Conservation (phyloP, 2,329 filamentous ascomycete genomes). For the Aspergillus ruber region DNA sequence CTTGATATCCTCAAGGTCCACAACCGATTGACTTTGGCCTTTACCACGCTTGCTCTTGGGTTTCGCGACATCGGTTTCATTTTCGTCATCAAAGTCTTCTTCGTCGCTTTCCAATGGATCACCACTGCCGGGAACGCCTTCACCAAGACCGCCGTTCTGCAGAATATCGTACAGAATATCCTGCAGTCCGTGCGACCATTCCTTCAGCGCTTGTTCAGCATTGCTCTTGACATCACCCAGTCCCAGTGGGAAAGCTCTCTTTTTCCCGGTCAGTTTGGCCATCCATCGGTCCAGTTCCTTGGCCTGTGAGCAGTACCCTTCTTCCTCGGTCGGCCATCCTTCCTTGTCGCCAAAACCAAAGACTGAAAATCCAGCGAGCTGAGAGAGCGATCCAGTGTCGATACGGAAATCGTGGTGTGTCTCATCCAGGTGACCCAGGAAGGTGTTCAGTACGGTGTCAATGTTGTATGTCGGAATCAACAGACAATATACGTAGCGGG, state of each 20-base stretch:
- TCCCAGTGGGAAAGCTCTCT: constrained; percentile 81
- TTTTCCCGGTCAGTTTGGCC: constrained; percentile 83
- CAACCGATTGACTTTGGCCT: constrained; percentile 43
- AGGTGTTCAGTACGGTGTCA: constrained; percentile 81
- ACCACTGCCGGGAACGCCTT: constrained; percentile 71
- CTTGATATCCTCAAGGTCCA: constrained; percentile 78
- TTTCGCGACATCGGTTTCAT: constrained; percentile 47
- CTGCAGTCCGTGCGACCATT: constrained; percentile 71
- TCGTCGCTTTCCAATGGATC: constrained; percentile 79
- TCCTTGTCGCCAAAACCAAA: constrained; percentile 91
- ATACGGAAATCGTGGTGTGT: constrained; percentile 97
- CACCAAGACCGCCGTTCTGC: constrained; percentile 48
- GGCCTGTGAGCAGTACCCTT: constrained; percentile 90
- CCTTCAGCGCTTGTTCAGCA: constrained; percentile 57
- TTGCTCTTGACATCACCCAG: constrained; percentile 81
- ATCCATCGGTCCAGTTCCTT: constrained; percentile 91
- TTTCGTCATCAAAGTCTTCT: constrained; percentile 58
- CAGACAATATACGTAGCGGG: constrained; percentile 73
- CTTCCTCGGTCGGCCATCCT: constrained; percentile 83
- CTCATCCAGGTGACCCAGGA: constrained; percentile 80
- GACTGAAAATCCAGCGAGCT: constrained; percentile 77
- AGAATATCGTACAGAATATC: constrained; percentile 60
- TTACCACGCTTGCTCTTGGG: constrained; percentile 43
- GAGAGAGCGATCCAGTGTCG: constrained; percentile 74
- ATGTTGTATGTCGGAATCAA: constrained; percentile 91